Evolutionary conservation across 805 yeast species (phyloP).

Genomic region (Pichia nanzhaoensis): DNA sequence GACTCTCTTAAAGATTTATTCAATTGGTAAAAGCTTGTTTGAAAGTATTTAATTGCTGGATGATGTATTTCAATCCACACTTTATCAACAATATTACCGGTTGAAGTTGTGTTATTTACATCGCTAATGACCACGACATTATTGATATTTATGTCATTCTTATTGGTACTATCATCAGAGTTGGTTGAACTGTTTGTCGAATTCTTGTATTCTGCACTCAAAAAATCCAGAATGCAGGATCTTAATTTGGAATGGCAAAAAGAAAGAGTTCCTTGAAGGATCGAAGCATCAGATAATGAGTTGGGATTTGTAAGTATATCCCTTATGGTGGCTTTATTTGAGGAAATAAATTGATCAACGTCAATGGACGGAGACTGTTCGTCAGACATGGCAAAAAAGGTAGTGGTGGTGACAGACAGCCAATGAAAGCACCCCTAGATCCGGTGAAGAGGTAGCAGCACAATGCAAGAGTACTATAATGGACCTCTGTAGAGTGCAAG

Average conservation of each 20-base stretch:
- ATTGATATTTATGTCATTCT: neutral
- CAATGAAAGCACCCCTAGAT: too few species aligned
- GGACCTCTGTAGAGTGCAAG: neutral
- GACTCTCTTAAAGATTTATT: constrained; percentile 2
- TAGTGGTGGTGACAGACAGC: too few species aligned
- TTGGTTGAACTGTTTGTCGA: neutral
- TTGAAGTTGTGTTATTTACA: constrained; percentile 2
- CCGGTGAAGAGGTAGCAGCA: too few species aligned
- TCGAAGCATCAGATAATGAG: constrained; percentile 32
- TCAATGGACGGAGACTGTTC: neutral
- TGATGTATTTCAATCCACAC: constrained; percentile 60
- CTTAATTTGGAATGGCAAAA: constrained; percentile 43
- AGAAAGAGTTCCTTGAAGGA: constrained; percentile 42
- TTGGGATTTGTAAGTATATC: constrained; percentile 25
- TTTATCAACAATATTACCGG: constrained; percentile 37
- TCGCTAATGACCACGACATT: constrained; percentile 3
- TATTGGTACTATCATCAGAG: neutral
- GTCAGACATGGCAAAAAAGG: too few species aligned
- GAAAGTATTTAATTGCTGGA: constrained; percentile 56
- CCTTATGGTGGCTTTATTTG: constrained; percentile 27
- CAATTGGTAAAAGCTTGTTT: constrained; percentile 28
- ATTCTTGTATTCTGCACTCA: constrained; percentile 19
- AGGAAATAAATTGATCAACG: constrained; percentile 18
- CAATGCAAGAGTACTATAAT: neutral
- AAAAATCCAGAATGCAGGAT: constrained; percentile 35